Evolutionary conservation across 1,284 basidiomycete genomes (phyloP).

Genomic region (Ceratobasidium sp.): DNA sequence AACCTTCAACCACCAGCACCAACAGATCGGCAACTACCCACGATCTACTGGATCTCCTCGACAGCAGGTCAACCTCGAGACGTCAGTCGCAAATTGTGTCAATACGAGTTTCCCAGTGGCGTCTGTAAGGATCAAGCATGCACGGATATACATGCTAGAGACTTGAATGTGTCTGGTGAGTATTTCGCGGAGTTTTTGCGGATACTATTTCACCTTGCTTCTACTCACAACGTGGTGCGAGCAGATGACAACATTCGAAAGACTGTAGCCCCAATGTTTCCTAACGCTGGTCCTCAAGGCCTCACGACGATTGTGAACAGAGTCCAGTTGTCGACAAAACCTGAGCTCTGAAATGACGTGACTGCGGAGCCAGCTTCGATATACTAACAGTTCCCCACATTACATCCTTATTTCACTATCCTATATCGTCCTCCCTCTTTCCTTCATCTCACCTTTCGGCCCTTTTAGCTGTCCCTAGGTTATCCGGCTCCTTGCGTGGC

Average conservation of each 20-base stretch:
- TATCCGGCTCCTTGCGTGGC: neutral
- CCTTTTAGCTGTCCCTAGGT: slow-evolving; percentile 7
- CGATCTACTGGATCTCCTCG: slow-evolving; percentile 37
- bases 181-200: neutral
- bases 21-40: slow-evolving; percentile 23
- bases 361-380: neutral
- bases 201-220: too few species aligned
- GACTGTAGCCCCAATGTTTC: slow-evolving; percentile 27
- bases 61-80: slow-evolving; percentile 10
- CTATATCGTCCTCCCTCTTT: neutral
- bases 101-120: slow-evolving; percentile 34
- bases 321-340: slow-evolving; percentile 14
- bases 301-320: slow-evolving; percentile 8
- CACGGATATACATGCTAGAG: slow-evolving; percentile 19
- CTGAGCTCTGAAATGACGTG: neutral
- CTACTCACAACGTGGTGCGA: too few species aligned
- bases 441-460: neutral
- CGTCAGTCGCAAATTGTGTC: slow-evolving; percentile 22
- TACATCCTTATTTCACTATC: neutral
- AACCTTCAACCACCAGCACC: slow-evolving; percentile 23
- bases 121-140: slow-evolving; percentile 26
- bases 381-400: slow-evolving; percentile 15
- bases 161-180: slow-evolving; percentile 34
- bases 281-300: slow-evolving; percentile 20
- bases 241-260: slow-evolving; percentile 23